Conservation (phyloP, 805 yeast species). For the Candida montana region DNA sequence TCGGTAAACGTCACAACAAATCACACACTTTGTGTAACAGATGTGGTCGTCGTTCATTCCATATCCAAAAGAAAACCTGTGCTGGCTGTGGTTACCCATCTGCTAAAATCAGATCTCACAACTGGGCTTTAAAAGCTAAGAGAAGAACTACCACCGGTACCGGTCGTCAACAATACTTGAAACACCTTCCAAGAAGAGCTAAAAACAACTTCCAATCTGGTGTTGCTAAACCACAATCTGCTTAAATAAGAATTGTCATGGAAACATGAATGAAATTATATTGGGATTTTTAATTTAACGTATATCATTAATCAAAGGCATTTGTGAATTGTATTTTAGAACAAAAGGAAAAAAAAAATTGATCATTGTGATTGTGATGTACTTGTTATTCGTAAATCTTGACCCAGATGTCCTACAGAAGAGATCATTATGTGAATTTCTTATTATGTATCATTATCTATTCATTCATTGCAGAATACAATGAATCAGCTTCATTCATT, state of each 20-base stretch:
- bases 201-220: conserved; percentile 98
- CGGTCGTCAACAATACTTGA: conserved; percentile 98
- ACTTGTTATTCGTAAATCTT: too few species aligned
- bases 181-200: conserved; percentile 96
- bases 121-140: conserved; percentile 99
- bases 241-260: conserved; percentile 18
- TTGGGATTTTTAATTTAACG: conserved; percentile 8
- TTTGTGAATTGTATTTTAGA: background rate
- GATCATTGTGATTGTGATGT: background rate
- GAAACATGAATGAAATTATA: background rate
- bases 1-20: conserved; percentile 99
- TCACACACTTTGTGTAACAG: conserved; percentile 98
- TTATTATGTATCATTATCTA: too few species aligned
- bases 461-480: conserved; percentile 54
- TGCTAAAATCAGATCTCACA: conserved; percentile 96
- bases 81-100: conserved; percentile 99
- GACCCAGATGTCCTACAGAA: too few species aligned
- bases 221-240: conserved; percentile 61
- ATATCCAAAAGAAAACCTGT: conserved; percentile 98
- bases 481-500: conserved; percentile 73
- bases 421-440: too few species aligned
- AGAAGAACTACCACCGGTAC: conserved; percentile 99
- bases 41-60: conserved; percentile 99
- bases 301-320: conserved; percentile 7
- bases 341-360: background rate